Evolutionary conservation across 441 rosid genomes (phyloP).

Genomic region (Croton setiger): DNA sequence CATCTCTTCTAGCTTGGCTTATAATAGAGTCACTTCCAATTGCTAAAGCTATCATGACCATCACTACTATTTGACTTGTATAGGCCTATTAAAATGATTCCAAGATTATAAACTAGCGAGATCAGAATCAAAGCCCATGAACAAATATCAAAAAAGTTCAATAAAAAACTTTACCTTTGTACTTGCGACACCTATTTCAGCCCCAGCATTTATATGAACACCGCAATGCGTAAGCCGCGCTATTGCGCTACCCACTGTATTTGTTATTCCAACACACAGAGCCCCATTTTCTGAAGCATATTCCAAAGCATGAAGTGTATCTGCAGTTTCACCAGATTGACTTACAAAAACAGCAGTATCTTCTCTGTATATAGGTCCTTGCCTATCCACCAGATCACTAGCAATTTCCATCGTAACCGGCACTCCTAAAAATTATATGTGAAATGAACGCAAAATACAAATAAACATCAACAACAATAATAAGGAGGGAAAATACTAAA

Average conservation of each 20-base stretch:
- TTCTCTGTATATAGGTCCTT: conserved; percentile 96
- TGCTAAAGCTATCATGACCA: conserved; percentile 94
- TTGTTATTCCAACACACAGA: conserved; percentile 92
- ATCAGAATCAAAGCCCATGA: conserved; percentile 2
- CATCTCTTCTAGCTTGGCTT: conserved; percentile 64
- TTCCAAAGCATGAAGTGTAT: conserved; percentile 80
- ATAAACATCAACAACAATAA: conserved; percentile 10
- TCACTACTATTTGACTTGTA: conserved; percentile 95
- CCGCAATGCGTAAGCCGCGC: conserved; percentile 94
- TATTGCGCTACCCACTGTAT: conserved; percentile 95
- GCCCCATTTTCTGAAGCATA: conserved; percentile 90
- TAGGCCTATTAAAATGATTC: conserved; percentile 56
- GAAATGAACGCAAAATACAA: background rate
- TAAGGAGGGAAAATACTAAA: background rate
- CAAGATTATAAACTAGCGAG: conserved; percentile 14
- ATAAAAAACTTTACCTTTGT: conserved; percentile 53
- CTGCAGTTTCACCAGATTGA: conserved; percentile 99
- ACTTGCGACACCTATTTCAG: conserved; percentile 96
- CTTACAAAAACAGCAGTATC: conserved; percentile 98
- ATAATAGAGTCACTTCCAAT: conserved; percentile 81
- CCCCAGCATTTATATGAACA: conserved; percentile 91
- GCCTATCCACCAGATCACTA: conserved; percentile 91
- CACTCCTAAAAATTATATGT: conserved; percentile 42
- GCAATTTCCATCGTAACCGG: conserved; percentile 98
- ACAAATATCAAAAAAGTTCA: background rate